Evolutionary conservation across 75 land plant species (phyloP).

Genomic region (Picea sitchensis): DNA sequence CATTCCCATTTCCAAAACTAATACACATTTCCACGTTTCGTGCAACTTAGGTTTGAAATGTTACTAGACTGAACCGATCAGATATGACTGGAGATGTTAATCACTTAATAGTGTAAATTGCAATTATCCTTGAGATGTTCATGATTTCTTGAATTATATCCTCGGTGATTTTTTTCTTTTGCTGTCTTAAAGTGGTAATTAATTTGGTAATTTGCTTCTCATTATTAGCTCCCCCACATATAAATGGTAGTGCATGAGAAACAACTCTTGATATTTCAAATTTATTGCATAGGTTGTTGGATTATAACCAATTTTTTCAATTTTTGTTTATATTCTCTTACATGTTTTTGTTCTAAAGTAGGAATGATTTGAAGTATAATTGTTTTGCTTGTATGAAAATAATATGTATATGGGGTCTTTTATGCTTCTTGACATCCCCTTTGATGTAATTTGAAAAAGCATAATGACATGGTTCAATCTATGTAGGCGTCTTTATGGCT

Average conservation of each 20-base stretch:
- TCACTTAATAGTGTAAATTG: no score
- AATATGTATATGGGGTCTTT: neutral
- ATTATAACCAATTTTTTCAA: neutral
- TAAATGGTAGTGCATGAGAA: neutral
- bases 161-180: no score
- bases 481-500: constrained; percentile 46
- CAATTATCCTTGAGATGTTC: no score
- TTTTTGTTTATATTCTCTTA: neutral
- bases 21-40: no score
- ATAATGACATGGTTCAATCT: neutral
- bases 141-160: no score
- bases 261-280: neutral
- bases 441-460: neutral
- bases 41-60: no score
- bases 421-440: neutral
- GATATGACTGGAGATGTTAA: no score
- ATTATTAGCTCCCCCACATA: no score
- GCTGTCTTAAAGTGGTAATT: no score
- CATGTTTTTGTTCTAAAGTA: neutral
- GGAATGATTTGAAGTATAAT: neutral
- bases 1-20: no score
- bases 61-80: no score
- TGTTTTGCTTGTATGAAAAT: neutral
- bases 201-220: no score
- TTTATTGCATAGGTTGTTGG: neutral